Base-by-base conservation (phyloP, 2,329 filamentous ascomycete genomes). In the Amauroascus niger region DNA sequence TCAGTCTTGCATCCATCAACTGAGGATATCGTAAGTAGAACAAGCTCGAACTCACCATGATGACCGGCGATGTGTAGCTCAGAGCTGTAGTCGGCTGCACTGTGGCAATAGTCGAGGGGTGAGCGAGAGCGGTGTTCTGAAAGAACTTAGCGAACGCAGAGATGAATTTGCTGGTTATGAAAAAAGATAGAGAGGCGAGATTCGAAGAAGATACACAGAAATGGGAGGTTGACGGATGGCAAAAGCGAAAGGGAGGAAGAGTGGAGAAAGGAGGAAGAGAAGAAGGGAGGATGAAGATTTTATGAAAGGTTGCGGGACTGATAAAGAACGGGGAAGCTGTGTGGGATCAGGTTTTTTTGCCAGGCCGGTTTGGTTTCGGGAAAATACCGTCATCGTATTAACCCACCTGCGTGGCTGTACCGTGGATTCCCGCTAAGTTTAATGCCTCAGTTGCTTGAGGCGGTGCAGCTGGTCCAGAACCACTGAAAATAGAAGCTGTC, bases 271-370 rank as follows among this genome's bases (percentile, higher is more conserved):
- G 18, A 40, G 35, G 43, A 40, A 13, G 46, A 43, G 30, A 33
- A 7, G 32, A 44, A 32, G 51, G 26, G 44, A 49, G 41, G 47
- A 46, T 32, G 48, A 50, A 51, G 53, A 50, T 37, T 49, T 49
- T 44, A 33, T 22, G 28, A 4, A 47, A 47, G 22, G 24, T 6
- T n/a, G 45, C 45, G 45, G 45, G 45, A 47, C 7, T 45, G 14
- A 45, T 35, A 52, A 48, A 28, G 41, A 53, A 24, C 35, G 16
- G 50, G n/a, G 50, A 46, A 51, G 49, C 32, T 47, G 48, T 49
- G 48, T 49, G 45, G 28, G 45, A 47, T 43, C 49, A 33, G 37
- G 49, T 51, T 51, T 51, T 51, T 41, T 22, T 30, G 4, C 26
- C 22, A 4, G n/a, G 18, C 47, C n/a, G n/a, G 5, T 40, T n/a